These are phyloP conservation scores for Xerocomellus intermedius DNA, from an alignment of 768 basidiomycete species.

Conservation along the genomic window DNA sequence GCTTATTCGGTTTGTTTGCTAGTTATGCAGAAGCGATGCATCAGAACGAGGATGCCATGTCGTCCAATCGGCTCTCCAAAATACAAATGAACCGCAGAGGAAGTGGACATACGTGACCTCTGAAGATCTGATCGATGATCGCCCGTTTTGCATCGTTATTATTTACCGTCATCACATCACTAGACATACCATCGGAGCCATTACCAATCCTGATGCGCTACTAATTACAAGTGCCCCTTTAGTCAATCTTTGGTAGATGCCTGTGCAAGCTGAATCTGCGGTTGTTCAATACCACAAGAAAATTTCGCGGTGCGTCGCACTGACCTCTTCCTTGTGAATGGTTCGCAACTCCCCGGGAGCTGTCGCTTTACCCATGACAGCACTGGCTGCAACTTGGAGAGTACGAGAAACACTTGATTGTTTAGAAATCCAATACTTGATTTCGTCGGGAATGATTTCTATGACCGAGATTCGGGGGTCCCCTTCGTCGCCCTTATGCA, in stretches of 20 bases:
- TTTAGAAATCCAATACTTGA: conserved; percentile 77
- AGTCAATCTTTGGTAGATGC: conserved; percentile 8
- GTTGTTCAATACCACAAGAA: background rate
- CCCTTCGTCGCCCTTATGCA: conserved; percentile 74
- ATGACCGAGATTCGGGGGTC: conserved; percentile 83
- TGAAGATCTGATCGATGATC: background rate
- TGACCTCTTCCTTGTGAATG: conserved; percentile 71
- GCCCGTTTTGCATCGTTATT: background rate
- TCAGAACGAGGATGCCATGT: conserved; percentile 67
- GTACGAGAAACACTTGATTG: conserved; percentile 56
- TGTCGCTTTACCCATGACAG: conserved; percentile 60
- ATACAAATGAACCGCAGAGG: conserved; percentile 15
- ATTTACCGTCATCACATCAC: background rate
- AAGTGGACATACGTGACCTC: conserved; percentile 15
- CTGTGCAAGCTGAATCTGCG: conserved; percentile 18
- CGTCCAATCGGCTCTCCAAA: conserved; percentile 58
- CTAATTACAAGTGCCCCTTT: background rate
- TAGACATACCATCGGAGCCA: conserved; percentile 16
- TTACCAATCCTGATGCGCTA: background rate
- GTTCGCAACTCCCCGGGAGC: conserved; percentile 76
- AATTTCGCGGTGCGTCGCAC: conserved; percentile 15
- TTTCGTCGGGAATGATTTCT: conserved; percentile 75
- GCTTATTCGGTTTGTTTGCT: background rate
- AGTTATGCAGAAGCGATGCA: conserved; percentile 77
- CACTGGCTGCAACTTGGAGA: conserved; percentile 56